phyloP scores from a whole-genome alignment of 2,329 filamentous ascomycete genomes.

The Pseudopithomyces maydicus region DNA sequence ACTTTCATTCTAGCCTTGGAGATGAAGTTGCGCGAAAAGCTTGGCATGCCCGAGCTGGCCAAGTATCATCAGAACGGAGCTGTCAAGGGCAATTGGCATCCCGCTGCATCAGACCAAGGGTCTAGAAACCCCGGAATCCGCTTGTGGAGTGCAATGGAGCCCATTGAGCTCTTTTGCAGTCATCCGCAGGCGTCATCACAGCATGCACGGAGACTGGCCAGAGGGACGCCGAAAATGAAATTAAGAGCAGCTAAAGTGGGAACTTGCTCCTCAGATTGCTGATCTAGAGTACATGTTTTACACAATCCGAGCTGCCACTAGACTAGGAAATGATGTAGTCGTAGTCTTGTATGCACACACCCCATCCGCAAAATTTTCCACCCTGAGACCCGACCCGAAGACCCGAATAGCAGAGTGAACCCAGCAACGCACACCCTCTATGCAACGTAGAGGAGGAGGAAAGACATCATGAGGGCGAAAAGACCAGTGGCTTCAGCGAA shows the following conservation, averaged over 20 bases:
- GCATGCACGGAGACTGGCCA: constrained; percentile 25
- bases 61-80: constrained; percentile 25
- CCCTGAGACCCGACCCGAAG: constrained; percentile 41
- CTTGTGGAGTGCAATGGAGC: constrained; percentile 26
- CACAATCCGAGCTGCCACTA: constrained; percentile 50
- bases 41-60: constrained; percentile 35
- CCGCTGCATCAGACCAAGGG: constrained; percentile 19
- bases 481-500: constrained; percentile 88
- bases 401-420: constrained; percentile 40
- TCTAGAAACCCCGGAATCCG: constrained; percentile 23
- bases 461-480: constrained; percentile 59
- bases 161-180: constrained; percentile 31
- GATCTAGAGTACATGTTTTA: constrained; percentile 52
- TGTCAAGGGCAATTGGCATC: constrained; percentile 27
- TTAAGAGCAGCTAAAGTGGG: constrained; percentile 41
- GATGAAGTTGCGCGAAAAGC: constrained; percentile 34
- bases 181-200: constrained; percentile 36
- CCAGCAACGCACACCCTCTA: constrained; percentile 43
- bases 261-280: constrained; percentile 49
- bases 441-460: constrained; percentile 50
- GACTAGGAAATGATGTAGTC: constrained; percentile 35
- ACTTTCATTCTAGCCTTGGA: constrained; percentile 9
- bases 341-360: constrained; percentile 48
- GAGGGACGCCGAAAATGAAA: constrained; percentile 30
- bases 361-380: constrained; percentile 45